Base-by-base conservation (phyloP, 208 protist species). In the Vickermania spadyakhi region DNA sequence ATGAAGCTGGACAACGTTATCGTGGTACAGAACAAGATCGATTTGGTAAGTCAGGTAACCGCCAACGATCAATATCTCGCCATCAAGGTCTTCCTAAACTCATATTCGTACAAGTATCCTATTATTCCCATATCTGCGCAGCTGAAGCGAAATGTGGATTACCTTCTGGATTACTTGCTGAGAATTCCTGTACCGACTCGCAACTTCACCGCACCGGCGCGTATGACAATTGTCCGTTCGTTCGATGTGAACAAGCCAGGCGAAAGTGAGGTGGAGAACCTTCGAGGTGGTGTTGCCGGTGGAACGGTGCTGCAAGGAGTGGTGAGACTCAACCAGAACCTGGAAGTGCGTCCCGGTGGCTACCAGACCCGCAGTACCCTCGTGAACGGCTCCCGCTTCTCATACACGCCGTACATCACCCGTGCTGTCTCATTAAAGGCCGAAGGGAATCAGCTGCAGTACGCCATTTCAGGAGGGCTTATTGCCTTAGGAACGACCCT, bases 11-110 rank as follows among this genome's bases (percentile, higher is more conserved):
- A 87, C 45, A 72, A 99, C 71, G 91, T 99, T 29, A 91, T 99
- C 36, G 98, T 99, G 31, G 64, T 99, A n/a, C 99, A 99, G 83
- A 99, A 99, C 80, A 99, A 99, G 80, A 99, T 99, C 66, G 99
- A 99, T 84, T 83, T 99, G 3, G 91, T 99, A n/a, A 96, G 96
- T 42, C 84, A 99, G 70, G 74, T 77, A 3, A 73, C 86, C 28
- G 97, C 96, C 22, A 62, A 91, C 27, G 92, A 97, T 51, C 97
- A 99, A 77, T 96, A 98, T 71, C 68, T 93, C 21, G 81, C 98
- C 65, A 99, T 99, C 59, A 72, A 88, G 0, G 65, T 61, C 51
- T 95, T 90, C 68, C 60, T 97, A 31, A 62, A 86, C 73, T 93
- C 90, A 54, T 89, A 97, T 55, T 97, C 96, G 11, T 82, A 99